These are phyloP conservation scores for Circinella minor DNA, from an alignment of 371 early-diverging fungal species.

Conservation along the genomic window DNA sequence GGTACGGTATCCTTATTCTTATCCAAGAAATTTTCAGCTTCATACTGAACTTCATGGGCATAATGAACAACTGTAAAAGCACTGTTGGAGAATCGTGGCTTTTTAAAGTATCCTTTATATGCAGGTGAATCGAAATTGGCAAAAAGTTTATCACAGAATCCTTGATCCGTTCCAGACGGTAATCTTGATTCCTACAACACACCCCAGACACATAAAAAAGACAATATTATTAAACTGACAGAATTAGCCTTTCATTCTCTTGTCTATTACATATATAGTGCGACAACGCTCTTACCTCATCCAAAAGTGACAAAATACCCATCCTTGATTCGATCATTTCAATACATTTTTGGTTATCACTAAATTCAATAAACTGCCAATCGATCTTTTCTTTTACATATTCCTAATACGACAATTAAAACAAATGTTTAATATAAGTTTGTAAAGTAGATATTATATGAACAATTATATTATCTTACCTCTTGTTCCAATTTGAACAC, in stretches of 20 bases:
- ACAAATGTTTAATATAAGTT: conserved; percentile 39
- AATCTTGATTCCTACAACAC: conserved; percentile 77
- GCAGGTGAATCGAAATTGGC: conserved; percentile 71
- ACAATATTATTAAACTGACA: no score
- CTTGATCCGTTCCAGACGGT: conserved; percentile 88
- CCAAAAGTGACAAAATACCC: conserved; percentile 95
- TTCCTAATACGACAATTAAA: conserved; percentile 45
- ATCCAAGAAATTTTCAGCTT: conserved; percentile 94
- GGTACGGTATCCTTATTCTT: conserved; percentile 99
- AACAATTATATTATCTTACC: conserved; percentile 19
- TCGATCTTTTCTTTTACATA: conserved; percentile 93
- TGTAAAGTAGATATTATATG: neutral
- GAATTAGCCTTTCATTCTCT: neutral
- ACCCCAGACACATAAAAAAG: no score
- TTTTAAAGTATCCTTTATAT: conserved; percentile 81
- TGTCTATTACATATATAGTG: neutral
- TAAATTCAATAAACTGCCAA: conserved; percentile 94
- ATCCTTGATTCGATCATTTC: conserved; percentile 96
- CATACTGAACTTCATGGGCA: conserved; percentile 91
- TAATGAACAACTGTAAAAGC: conserved; percentile 92
- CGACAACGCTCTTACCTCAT: conserved; percentile 71
- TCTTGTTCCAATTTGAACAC: conserved; percentile 93
- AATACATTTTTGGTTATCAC: conserved; percentile 99
- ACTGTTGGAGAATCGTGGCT: conserved; percentile 85
- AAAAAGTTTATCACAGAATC: conserved; percentile 87